Percentiles rank a stretch among this genome's conserved stretches.
Conservation (phyloP, 106 monocot genomes). For the Dendrobium huoshanense region DNA sequence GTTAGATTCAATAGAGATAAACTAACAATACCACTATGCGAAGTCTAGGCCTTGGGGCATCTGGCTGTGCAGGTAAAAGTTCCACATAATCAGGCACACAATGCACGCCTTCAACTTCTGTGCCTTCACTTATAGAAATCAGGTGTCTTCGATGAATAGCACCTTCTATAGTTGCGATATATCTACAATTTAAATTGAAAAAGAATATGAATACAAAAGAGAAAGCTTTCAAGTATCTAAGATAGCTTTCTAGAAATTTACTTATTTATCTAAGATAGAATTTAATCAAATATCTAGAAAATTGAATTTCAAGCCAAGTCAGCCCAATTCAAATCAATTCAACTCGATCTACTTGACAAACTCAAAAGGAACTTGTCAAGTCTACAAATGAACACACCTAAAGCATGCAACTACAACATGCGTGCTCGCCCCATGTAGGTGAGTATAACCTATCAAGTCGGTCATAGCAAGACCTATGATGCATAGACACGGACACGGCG, state of each 20-base stretch:
- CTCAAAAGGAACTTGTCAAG: too few species aligned
- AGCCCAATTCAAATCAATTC: not conserved
- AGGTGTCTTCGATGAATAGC: slow-evolving; percentile 63
- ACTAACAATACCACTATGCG: slow-evolving; percentile 67
- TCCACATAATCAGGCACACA: slow-evolving; percentile 89
- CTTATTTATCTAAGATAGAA: not conserved
- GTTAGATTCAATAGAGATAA: not conserved
- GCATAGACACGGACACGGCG: too few species aligned
- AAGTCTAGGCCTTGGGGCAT: slow-evolving; percentile 50
- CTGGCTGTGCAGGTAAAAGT: slow-evolving; percentile 58
- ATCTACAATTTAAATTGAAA: slow-evolving; percentile 33
- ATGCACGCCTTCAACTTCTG: slow-evolving; percentile 68
- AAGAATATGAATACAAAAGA: not conserved
- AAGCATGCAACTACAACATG: too few species aligned
- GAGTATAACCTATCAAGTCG: too few species aligned
- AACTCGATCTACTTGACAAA: not conserved
- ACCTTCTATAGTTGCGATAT: slow-evolving; percentile 77
- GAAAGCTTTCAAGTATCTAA: not conserved
- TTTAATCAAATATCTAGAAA: too few species aligned
- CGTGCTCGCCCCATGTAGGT: too few species aligned
- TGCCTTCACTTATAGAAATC: slow-evolving; percentile 77
- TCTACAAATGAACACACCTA: too few species aligned
- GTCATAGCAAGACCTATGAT: too few species aligned
- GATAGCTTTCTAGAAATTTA: not conserved
- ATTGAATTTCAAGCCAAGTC: too few species aligned